phyloP scores from a whole-genome alignment of 1,139 yeast species.

The Suhomyces terraborum region DNA sequence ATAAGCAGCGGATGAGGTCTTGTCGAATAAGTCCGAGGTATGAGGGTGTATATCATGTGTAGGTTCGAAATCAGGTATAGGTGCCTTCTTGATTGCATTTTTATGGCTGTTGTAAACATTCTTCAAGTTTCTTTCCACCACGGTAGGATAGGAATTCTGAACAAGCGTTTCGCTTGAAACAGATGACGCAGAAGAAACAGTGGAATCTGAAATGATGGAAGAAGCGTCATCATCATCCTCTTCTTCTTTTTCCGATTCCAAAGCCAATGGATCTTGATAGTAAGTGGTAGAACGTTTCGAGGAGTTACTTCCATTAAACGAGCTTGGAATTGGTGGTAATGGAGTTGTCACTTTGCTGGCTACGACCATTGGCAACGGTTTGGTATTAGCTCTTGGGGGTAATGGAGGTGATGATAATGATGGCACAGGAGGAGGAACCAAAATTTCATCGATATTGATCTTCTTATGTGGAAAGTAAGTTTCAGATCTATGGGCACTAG shows the following conservation, averaged over 20 bases:
- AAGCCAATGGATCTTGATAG: slow-evolving; percentile 18
- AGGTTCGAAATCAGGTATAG: slow-evolving; percentile 22
- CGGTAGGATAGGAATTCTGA: slow-evolving; percentile 23
- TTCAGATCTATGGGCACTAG: slow-evolving; percentile 29
- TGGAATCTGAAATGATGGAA: slow-evolving; percentile 20
- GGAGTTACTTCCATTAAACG: neutral
- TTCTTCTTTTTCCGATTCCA: slow-evolving; percentile 26
- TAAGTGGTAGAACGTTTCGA: neutral
- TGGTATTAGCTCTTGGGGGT: slow-evolving; percentile 32
- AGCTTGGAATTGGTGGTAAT: slow-evolving; percentile 12
- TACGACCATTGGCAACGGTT: slow-evolving; percentile 15
- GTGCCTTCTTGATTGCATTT: slow-evolving; percentile 37
- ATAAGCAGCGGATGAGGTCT: slow-evolving; percentile 25
- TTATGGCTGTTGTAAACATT: slow-evolving; percentile 39
- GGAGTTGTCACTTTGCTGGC: slow-evolving; percentile 13
- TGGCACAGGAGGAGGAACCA: slow-evolving; percentile 23
- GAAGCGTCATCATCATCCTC: slow-evolving; percentile 23
- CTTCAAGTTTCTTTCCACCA: slow-evolving; percentile 26
- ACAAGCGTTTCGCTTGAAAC: slow-evolving; percentile 26
- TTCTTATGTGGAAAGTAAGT: slow-evolving; percentile 34
- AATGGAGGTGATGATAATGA: slow-evolving; percentile 25
- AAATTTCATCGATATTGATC: slow-evolving; percentile 25
- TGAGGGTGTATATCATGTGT: slow-evolving; percentile 13
- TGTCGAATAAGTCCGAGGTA: slow-evolving; percentile 15
- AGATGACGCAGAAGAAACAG: slow-evolving; percentile 24